Evolutionary conservation across 1,284 basidiomycete genomes (phyloP), one percentile per base, ranked within the genome.

Genomic region (Irpex sp.): DNA sequence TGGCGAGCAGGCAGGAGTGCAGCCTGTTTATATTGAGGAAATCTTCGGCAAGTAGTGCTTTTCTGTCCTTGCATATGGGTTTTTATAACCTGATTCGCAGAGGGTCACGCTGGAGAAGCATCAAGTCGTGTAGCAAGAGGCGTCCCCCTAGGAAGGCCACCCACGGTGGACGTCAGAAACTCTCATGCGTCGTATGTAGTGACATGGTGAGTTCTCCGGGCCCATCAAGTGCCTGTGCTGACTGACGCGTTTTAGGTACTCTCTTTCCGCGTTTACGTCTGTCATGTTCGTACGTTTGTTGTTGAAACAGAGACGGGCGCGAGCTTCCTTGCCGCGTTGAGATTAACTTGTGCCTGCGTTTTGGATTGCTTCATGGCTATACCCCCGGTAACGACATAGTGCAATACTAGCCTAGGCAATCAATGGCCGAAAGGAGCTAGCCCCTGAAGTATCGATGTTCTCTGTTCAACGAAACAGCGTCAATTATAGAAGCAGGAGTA

Each of bases 181-280:
- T 88, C 94, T 60, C 96, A 99, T 78, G 82, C 94, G 8, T 96
- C 94, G 5, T 99, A 99, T 73, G 93, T 96, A 5, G 84, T 91
- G 18, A 99, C 96, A 10, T 99, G 96, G 96, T 95, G 68, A 56
- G 80, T 63, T 56, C 33, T 4, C 59, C 58, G 12, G 14, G 33
- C 3, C 33, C 5, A n/a, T 39, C 23, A 36, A n/a, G 45, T 59
- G n/a, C 37, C n/a, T n/a, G 37, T 39, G 45, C 12, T 33, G 36
- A 42, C 45, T 9, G 62, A 58, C 56, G 58, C 18, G 63, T 52
- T 55, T 28, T 63, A 91, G 89, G 88, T 91, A 86, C 75, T 81
- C 86, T 1, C 74, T 91, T 9, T 91, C 88, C 7, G 85, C 80
- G 7, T 78, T 91, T 60, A 91, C 88, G 0, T 75, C 80, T 1